Base-by-base conservation (phyloP, 2,329 filamentous ascomycete genomes). In the Podosphaera xanthii region DNA sequence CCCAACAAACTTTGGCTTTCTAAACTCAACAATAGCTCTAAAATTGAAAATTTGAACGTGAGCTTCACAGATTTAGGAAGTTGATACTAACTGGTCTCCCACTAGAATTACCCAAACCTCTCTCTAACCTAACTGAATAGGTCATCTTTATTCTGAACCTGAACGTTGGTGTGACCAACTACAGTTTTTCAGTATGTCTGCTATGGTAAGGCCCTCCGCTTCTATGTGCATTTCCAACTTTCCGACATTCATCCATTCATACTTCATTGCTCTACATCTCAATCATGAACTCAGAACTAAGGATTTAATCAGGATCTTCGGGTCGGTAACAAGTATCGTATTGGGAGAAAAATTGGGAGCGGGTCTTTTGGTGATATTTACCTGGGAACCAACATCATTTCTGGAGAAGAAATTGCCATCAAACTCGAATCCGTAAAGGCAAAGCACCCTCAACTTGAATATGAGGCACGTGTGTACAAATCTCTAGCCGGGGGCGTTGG, bases 341-440 rank as follows among this genome's bases (percentile, higher is more conserved):
- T 98, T 73, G 92, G 92, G 72, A 88, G 92, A 69, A 98, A 98
- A 81, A 98, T 98, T 70, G 92, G 92, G 67, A 95, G 89, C 67
- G 92, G 92, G 66, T 90, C 84, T 70, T 98, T 98, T 72, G 92
- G 92, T 76, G 92, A 97, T 69, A 97, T 98, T 71, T 98, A 97
- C 75, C 83, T 97, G 59, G 92, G 92, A 68, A 98, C 92, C 72
- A 97, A 98, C 78, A 97, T 98, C 76, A 97, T 97, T 74, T 97
- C 92, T 3, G 92, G 92, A 63, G 92, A 98, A 74, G 92, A 98
- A 75, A 97, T 98, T 68, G 92, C 92, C 71, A 98, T 98, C 78
- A 98, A 98, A 78, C 87, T 98, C 62, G 92, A 98, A 75, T 94
- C 88, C 65, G 91, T 97, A 76, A 98, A 98, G 80, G 91, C 92